Evolutionary conservation across 805 yeast genomes (phyloP), one percentile per base, ranked within the genome.

Genomic region (Ogataea thermomethanolica): DNA sequence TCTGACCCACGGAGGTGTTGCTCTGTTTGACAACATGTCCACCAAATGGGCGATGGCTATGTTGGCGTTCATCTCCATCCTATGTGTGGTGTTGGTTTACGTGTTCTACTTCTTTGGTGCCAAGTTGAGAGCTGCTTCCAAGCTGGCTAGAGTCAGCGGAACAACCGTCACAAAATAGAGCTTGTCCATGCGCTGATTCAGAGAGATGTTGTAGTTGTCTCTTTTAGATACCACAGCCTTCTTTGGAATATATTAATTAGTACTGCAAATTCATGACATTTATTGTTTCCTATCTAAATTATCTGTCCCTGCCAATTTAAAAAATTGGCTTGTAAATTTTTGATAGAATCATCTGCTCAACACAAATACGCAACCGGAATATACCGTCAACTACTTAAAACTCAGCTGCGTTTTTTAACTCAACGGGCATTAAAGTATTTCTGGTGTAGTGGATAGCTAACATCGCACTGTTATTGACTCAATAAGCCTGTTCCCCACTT

Each of bases 1-100:
- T 11, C 48, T 62, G 20, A 51, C 67, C 12, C 67, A 62, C 41
- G 67, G 65, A 20, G 67, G 67, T 60, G 63, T 62, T 39, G 67
- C 67, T 31, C 61, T 62, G 66, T 62, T 62, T 45, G 61, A 53
- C 2, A 51, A 61, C 44, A 58, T 61, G 65, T 52, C 61, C n/a
- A 56, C 66, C 24, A 58, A 47, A 21, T 61, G 66, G 66, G 67
- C 53, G 22, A 51, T 62, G 38, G 66, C 66, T 6, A 54, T 56
- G 10, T 48, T 62, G 40, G 67, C 58, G 10, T 61, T 61, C 48
- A 58, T 62, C 43, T 58, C 62, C 17, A 35, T 62, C 12, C 60
- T 61, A 37, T 52, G 54, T 35, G 65, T 62, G 36, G 61, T 49
- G 14, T 47, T 62, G 29, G 64, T 61, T 14, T 62, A 62, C 37